Conservation (phyloP, 2,329 filamentous ascomycete species). For the Myriangium duriaei region DNA sequence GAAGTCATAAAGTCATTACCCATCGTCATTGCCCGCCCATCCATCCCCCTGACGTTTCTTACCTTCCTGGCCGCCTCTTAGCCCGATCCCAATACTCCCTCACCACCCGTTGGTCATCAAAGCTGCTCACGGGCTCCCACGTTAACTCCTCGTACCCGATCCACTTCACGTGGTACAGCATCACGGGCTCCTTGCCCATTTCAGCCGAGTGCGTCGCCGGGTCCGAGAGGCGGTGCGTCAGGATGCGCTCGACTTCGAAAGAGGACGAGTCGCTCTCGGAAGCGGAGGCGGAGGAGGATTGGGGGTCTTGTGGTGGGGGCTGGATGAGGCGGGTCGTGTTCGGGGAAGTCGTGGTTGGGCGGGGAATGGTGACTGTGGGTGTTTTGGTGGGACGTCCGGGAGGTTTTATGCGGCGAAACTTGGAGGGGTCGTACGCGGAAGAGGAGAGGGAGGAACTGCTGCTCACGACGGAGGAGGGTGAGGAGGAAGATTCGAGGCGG, state of each 20-base stretch:
- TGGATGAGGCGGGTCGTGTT: no score
- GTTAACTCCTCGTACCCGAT: conserved; percentile 19
- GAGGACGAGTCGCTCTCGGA: conserved; percentile 2
- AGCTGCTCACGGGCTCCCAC: conserved; percentile 23
- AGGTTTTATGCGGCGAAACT: no score
- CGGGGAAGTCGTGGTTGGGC: no score
- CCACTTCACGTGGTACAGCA: conserved; percentile 24
- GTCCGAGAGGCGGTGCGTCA: conserved; percentile 20
- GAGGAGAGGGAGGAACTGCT: no score
- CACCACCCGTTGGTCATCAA: conserved; percentile 18
- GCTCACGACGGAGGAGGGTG: no score
- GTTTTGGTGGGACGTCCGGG: no score
- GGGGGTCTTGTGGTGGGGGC: no score
- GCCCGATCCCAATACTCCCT: conserved; percentile 15
- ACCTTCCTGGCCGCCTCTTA: neutral
- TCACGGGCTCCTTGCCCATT: conserved; percentile 17
- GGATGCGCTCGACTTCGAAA: conserved; percentile 20
- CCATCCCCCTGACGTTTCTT: neutral
- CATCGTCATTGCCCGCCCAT: neutral
- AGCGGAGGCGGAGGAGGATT: no score
- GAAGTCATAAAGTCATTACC: no score
- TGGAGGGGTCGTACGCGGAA: no score
- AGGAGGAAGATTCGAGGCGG: no score
- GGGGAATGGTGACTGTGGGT: no score
- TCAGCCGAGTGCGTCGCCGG: conserved; percentile 18